Evolutionary conservation across 2,329 filamentous ascomycete species (phyloP), one percentile per base, ranked within the genome.

Genomic region (Fonsecaea monophora): DNA sequence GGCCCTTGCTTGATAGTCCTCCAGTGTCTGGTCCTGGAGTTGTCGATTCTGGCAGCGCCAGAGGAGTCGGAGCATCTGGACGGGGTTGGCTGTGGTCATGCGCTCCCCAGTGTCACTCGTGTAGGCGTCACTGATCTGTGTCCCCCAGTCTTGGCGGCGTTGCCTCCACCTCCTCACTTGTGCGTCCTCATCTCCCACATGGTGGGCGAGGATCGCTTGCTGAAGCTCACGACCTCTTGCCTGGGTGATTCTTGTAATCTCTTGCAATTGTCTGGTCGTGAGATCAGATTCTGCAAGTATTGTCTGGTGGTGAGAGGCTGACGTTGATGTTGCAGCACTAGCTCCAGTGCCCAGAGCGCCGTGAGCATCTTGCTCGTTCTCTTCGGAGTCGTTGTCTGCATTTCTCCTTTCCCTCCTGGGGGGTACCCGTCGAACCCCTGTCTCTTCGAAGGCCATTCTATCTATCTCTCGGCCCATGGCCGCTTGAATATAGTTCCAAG

Each of bases 401-500:
- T 3, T 15, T 42, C 12, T 42, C 5, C 42, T 62, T 25, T 40
- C 18, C 42, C 18, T 30, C 40, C 37, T 62, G 8, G 34, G 21
- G 1, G 42, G 45, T 8, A 59, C 42, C 25, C 65, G 55, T 25
- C 48, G 60, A 3, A 25, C 15, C 1, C 63, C 62, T 4, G 68
- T 68, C 30, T 68, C 55, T 54, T 71, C 70, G 8, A 42, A n/a
- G 6, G 25, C 37, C 35, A 71, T 66, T 3, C 38, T 58, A 55
- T 71, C 68, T 12, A 58, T 32, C 58, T 73, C 70, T 1, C 71
- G 66, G 35, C 66, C 66, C 38, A 69, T 63, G 2, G 65, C 66
- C 5, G 64, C 60, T 42, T 73, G 71, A 10, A 72, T 45, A 45
- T 72, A 71, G 45, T 73, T 73, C 69, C 68, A 70, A 3, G 69